Conservation (phyloP, 495 filamentous ascomycete species). For the Geopyxis carbonaria region DNA sequence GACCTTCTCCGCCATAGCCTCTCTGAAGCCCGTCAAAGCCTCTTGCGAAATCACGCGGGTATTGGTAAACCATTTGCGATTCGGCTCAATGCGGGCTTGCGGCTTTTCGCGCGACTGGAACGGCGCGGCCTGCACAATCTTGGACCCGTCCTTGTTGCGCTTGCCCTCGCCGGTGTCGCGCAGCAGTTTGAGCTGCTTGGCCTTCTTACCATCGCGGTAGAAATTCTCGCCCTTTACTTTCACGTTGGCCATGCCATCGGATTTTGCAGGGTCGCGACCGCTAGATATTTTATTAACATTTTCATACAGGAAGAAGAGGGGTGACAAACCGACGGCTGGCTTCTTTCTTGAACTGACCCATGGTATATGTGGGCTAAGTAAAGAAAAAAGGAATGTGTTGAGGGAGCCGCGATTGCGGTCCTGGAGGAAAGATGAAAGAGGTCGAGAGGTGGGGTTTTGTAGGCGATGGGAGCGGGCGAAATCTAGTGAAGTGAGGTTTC, state of each 20-base stretch:
- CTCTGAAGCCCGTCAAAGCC: conserved; percentile 64
- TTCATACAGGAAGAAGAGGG: background rate
- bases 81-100: conserved; percentile 78
- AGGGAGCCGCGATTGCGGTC: no score
- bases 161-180: conserved; percentile 52
- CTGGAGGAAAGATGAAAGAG: no score
- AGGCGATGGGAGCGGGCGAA: no score
- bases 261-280: conserved; percentile 54
- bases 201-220: conserved; percentile 75
- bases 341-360: conserved; percentile 97
- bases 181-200: conserved; percentile 66
- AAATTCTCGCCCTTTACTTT: conserved; percentile 92
- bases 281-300: conserved; percentile 18
- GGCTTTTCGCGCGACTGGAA: conserved; percentile 68
- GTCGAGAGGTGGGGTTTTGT: no score
- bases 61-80: conserved; percentile 73
- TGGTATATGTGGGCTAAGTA: no score
- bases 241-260: conserved; percentile 78
- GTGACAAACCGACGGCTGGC: conserved; percentile 41
- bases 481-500: no score
- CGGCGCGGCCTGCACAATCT: conserved; percentile 64
- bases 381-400: no score
- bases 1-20: conserved; percentile 77
- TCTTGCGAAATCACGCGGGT: conserved; percentile 52
- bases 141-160: conserved; percentile 13